Conservation (phyloP, 1,284 basidiomycete species). For the Veloporphyrellus conicus region DNA sequence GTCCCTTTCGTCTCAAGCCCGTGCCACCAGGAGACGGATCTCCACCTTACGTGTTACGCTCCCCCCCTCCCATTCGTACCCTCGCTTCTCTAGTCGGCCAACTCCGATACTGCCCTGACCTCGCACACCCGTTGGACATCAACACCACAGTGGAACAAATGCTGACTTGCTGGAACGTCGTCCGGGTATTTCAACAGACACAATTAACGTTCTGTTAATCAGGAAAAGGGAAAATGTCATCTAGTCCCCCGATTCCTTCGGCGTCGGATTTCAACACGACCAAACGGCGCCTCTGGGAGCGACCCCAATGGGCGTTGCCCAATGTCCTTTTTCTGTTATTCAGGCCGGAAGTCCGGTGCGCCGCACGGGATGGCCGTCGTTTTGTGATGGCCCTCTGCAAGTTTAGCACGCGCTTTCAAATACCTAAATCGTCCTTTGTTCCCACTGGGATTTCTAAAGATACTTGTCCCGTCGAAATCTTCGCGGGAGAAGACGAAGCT, state of each 20-base stretch:
- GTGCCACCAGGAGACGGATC: constrained; percentile 7
- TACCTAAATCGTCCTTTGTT: neutral
- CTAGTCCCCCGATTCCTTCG: neutral
- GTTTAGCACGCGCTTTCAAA: neutral
- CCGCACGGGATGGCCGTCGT: neutral
- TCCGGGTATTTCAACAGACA: neutral
- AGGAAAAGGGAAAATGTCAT: neutral
- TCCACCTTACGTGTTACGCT: constrained; percentile 6
- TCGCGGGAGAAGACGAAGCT: constrained; percentile 32
- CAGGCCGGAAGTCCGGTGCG: neutral
- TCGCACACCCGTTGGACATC: too few relatives aligned
- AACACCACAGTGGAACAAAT: neutral
- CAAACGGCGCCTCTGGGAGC: too few relatives aligned
- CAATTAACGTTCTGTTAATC: neutral
- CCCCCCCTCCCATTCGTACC: neutral
- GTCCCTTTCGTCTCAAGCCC: neutral
- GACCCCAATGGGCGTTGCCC: too few relatives aligned
- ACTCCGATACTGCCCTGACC: constrained; percentile 1
- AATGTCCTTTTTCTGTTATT: too few relatives aligned
- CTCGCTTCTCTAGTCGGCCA: neutral
- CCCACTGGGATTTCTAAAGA: constrained; percentile 2
- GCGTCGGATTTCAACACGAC: neutral
- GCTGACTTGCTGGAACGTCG: neutral
- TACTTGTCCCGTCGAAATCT: constrained; percentile 13
- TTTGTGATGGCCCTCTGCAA: neutral